Evolutionary conservation across 371 early-diverging fungal species (phyloP).

Genomic region (Mycotypha africana): DNA sequence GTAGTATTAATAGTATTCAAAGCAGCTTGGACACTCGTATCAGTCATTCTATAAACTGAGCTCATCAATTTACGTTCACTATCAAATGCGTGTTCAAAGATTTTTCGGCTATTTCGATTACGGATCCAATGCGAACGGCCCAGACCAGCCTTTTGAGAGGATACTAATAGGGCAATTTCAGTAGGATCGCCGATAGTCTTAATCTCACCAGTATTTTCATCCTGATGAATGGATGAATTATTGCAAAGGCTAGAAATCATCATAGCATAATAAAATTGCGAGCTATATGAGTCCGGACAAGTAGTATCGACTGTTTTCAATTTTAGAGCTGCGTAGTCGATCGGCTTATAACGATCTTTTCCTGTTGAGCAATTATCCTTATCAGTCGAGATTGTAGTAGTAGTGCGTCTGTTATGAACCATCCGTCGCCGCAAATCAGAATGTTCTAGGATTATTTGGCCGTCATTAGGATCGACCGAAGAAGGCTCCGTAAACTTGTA

Average conservation of each 20-base stretch:
- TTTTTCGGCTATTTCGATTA: slow-evolving; percentile 17
- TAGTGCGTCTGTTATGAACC: slow-evolving; percentile 29
- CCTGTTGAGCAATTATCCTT: not conserved
- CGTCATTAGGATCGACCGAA: slow-evolving; percentile 60
- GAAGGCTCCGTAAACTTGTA: slow-evolving; percentile 68
- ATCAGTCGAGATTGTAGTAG: not conserved
- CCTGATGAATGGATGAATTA: slow-evolving; percentile 53
- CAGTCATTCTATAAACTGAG: slow-evolving; percentile 45
- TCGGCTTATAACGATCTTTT: too few relatives aligned
- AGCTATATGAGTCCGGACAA: slow-evolving; percentile 23
- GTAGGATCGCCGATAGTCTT: slow-evolving; percentile 79
- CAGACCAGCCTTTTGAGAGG: slow-evolving; percentile 50
- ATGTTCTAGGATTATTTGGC: slow-evolving; percentile 44
- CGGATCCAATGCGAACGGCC: slow-evolving; percentile 32
- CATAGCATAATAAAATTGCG: slow-evolving; percentile 25
- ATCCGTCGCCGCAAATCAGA: slow-evolving; percentile 31
- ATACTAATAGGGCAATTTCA: slow-evolving; percentile 64
- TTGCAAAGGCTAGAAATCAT: slow-evolving; percentile 61
- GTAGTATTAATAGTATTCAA: slow-evolving; percentile 10
- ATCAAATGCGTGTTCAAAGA: slow-evolving; percentile 64
- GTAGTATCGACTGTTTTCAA: slow-evolving; percentile 29
- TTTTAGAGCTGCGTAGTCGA: slow-evolving; percentile 26
- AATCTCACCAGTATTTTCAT: slow-evolving; percentile 61
- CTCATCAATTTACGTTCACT: slow-evolving; percentile 91
- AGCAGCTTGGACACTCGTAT: not conserved